phyloP scores from a whole-genome alignment of 345 rosid species.

The Erysimum cheiranthoides region DNA sequence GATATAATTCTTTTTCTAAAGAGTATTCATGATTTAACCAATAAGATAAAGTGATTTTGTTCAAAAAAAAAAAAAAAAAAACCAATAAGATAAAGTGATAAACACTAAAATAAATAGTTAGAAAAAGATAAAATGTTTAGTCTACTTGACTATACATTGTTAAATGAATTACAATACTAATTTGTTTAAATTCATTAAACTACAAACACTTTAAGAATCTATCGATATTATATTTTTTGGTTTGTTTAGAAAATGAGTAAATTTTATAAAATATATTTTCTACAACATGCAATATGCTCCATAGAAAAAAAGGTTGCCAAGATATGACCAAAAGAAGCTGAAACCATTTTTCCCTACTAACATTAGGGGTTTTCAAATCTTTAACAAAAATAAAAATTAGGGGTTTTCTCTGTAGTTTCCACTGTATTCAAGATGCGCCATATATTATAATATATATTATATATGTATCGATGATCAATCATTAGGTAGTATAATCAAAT shows the following conservation, averaged over 20 bases:
- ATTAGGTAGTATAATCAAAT: neutral
- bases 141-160: neutral
- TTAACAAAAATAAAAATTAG: neutral
- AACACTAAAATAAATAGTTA: neutral
- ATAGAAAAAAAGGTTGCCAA: too few relatives aligned
- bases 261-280: too few relatives aligned
- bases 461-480: neutral
- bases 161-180: neutral
- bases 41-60: too few relatives aligned
- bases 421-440: conserved; percentile 27
- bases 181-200: too few relatives aligned
- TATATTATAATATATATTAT: neutral
- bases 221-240: too few relatives aligned
- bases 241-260: too few relatives aligned
- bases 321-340: neutral
- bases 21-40: conserved; percentile 19
- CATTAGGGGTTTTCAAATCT: neutral
- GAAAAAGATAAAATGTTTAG: neutral
- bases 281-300: too few relatives aligned
- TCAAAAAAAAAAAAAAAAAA: too few relatives aligned
- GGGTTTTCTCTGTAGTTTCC: neutral
- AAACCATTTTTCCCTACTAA: neutral
- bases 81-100: conserved; percentile 14
- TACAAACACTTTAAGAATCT: too few relatives aligned
- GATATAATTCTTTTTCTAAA: conserved; percentile 18